These are phyloP conservation scores for Pichia gijzeniarum DNA, from an alignment of 805 yeast species.

Conservation along the genomic window DNA sequence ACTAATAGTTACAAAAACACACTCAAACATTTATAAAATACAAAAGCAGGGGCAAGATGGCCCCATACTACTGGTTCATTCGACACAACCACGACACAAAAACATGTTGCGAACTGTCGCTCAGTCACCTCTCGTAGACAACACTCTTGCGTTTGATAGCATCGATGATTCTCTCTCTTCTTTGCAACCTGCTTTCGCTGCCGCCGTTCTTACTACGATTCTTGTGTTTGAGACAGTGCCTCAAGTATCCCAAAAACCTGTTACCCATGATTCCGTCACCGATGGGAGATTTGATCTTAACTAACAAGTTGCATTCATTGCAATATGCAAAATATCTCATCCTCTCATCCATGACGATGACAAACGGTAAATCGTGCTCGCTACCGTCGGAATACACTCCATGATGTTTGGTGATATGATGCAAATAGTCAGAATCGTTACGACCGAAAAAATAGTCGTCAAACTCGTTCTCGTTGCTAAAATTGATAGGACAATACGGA, in stretches of 20 bases:
- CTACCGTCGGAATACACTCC: slow-evolving; percentile 28
- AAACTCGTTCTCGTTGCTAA: neutral
- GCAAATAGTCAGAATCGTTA: slow-evolving; percentile 27
- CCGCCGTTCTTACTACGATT: slow-evolving; percentile 18
- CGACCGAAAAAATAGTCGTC: slow-evolving; percentile 23
- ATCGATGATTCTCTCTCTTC: neutral
- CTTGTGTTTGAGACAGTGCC: slow-evolving; percentile 27
- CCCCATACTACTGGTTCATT: too few species aligned
- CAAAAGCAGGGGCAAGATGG: too few species aligned
- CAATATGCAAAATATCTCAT: slow-evolving; percentile 21
- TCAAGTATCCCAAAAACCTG: slow-evolving; percentile 23
- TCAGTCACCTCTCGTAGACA: neutral
- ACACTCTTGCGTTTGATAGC: neutral
- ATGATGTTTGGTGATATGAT: slow-evolving; percentile 30
- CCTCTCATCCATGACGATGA: slow-evolving; percentile 16
- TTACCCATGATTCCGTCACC: slow-evolving; percentile 8
- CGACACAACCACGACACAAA: too few species aligned
- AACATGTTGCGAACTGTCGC: too few species aligned
- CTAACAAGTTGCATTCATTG: slow-evolving; percentile 16
- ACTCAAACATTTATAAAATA: too few species aligned
- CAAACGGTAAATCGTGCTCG: slow-evolving; percentile 21
- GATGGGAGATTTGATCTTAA: slow-evolving; percentile 17
- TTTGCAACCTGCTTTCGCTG: neutral
- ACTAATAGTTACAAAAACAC: too few species aligned
- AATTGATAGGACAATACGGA: slow-evolving; percentile 22